Base-by-base conservation (phyloP, 352 stramenopile species). In the Saprolegnia diclina region DNA sequence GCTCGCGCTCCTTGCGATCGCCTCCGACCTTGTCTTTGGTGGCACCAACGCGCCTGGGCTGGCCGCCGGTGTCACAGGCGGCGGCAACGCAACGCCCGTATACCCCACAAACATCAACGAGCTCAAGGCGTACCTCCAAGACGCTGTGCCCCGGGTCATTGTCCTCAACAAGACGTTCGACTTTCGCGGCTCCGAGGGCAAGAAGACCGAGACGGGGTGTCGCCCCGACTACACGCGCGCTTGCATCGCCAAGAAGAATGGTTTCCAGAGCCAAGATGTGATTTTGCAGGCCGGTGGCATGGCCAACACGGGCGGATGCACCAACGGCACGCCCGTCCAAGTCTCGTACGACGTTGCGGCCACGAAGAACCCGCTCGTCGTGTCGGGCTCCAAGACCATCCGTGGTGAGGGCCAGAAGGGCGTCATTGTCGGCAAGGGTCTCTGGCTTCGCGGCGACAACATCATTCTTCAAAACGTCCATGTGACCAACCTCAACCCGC, bases 381-480 rank as follows among this genome's bases (percentile, higher is more conserved):
- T 82, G 5, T 46, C 16, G 7, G 69, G 54, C 59, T 76, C 81
- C 74, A 84, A 84, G 72, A 84, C 77, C 4, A 52, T 84, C 3
- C 76, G 77, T 56, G 77, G 77, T 7, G 73, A 79, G 19, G 76
- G 74, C 22, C 74, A 32, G 9, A 73, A 61, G 7, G 77, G 74
- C 7, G 71, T 81, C 61, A 72, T 83, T 50, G 61, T 73, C 59
- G 77, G 79, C 56, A 83, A 83, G 45, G 79, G 79, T 0, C n/a
- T 84, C 6, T 62, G 45, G 45, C 74, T 85, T 64, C 24, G 19
- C 5, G 77, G 77, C 24, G 45, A 65, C 59, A 85, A 84, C 64
- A 77, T 83, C 24, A 83, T 87, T 46, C 42, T 85, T 16, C 78
- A 85, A 69, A 85, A 87, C 59, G 73, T 87, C 50, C 69, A 83